Conservation (phyloP, 2,329 filamentous ascomycete species). For the Exophiala calicioides region DNA sequence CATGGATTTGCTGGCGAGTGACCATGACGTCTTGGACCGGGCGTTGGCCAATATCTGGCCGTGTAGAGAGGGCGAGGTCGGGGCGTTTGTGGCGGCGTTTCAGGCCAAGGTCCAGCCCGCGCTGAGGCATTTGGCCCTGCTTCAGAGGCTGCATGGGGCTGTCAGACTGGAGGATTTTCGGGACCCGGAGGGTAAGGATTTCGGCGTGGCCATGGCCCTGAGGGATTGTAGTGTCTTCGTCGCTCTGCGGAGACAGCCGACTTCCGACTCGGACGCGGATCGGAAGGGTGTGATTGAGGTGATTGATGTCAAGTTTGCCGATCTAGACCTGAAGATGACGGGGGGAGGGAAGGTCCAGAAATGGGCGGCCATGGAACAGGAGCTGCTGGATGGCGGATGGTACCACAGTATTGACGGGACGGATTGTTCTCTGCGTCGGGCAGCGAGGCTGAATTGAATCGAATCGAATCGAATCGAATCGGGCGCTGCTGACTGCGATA, state of each 20-base stretch:
- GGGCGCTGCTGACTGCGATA: no score
- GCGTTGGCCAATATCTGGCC: slow-evolving; percentile 35
- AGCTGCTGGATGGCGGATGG: slow-evolving; percentile 67
- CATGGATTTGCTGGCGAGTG: slow-evolving; percentile 55
- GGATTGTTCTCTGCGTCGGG: slow-evolving; percentile 23
- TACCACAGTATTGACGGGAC: slow-evolving; percentile 53
- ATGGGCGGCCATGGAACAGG: slow-evolving; percentile 66
- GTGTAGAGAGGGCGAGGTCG: slow-evolving; percentile 32
- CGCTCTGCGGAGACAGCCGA: slow-evolving; percentile 38
- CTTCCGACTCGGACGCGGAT: slow-evolving; percentile 36
- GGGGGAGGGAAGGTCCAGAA: slow-evolving; percentile 64
- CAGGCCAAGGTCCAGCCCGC: slow-evolving; percentile 40
- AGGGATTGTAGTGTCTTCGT: slow-evolving; percentile 74
- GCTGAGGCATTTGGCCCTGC: slow-evolving; percentile 33
- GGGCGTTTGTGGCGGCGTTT: slow-evolving; percentile 33
- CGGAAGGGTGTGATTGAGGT: slow-evolving; percentile 35
- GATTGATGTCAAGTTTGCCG: slow-evolving; percentile 60
- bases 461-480: neutral
- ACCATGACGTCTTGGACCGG: slow-evolving; percentile 38
- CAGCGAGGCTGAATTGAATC: neutral
- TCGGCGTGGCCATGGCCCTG: slow-evolving; percentile 75
- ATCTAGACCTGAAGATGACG: slow-evolving; percentile 75
- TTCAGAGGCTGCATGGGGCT: slow-evolving; percentile 30
- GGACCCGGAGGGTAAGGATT: slow-evolving; percentile 41
- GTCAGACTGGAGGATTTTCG: slow-evolving; percentile 34